Conservation (phyloP, 1,284 basidiomycete genomes). For the Puccinia novopanici region DNA sequence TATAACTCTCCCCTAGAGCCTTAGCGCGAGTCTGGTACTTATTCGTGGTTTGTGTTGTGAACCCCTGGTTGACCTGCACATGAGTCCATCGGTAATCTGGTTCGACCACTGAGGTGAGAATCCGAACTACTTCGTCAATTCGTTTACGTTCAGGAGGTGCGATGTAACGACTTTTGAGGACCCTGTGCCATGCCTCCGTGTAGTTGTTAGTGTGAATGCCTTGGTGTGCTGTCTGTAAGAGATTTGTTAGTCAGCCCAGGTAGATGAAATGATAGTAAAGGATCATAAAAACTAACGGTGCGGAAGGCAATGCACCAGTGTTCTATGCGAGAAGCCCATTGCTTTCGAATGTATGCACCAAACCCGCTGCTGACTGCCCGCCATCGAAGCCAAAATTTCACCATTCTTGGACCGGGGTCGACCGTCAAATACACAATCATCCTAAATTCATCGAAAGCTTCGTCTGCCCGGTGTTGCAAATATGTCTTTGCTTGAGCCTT, state of each 20-base stretch:
- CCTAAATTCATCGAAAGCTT: too few relatives aligned
- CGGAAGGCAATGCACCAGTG: not conserved
- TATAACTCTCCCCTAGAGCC: too few relatives aligned
- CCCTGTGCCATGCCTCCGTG: not conserved
- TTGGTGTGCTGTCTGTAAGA: not conserved
- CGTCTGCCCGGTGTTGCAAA: too few relatives aligned
- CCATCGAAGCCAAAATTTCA: too few relatives aligned
- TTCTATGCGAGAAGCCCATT: not conserved
- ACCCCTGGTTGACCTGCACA: too few relatives aligned
- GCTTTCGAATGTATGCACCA: not conserved
- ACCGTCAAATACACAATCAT: too few relatives aligned
- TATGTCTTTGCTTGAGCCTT: too few relatives aligned
- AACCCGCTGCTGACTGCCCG: not conserved
- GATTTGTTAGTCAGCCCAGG: not conserved
- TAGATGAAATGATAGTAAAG: not conserved
- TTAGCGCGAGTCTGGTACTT: too few relatives aligned
- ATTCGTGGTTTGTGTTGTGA: too few relatives aligned
- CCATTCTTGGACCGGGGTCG: too few relatives aligned
- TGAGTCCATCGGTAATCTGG: not conserved
- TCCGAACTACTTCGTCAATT: not conserved
- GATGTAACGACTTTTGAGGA: not conserved
- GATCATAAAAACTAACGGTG: not conserved
- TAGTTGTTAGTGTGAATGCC: constrained; percentile 2
- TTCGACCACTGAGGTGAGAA: not conserved
- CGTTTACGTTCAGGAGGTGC: not conserved